Evolutionary conservation across 1,139 yeast species (phyloP).

Genomic region (Pichia sp.): DNA sequence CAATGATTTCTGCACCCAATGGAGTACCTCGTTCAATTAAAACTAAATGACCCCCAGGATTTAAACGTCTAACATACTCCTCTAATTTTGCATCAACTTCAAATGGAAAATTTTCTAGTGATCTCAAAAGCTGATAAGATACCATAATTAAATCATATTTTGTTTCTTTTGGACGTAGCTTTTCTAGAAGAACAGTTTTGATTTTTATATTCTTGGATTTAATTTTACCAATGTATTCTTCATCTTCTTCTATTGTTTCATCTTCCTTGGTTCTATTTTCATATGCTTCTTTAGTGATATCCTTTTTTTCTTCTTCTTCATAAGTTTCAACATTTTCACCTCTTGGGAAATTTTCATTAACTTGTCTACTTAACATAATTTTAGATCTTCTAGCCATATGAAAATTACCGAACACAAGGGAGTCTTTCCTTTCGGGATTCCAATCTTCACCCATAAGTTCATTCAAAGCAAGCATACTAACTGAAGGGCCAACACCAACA

Average conservation of each 20-base stretch:
- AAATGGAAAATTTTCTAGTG: conserved; percentile 55
- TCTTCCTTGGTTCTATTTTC: background rate
- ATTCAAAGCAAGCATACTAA: conserved; percentile 84
- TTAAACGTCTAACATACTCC: conserved; percentile 50
- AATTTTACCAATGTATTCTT: conserved; percentile 44
- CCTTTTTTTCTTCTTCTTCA: conserved; percentile 33
- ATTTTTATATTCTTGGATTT: conserved; percentile 49
- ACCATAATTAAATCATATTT: conserved; percentile 80
- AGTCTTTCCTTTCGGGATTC: conserved; percentile 59
- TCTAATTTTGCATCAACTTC: conserved; percentile 70
- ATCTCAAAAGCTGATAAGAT: conserved; percentile 66
- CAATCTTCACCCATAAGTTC: conserved; percentile 66
- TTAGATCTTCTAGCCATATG: conserved; percentile 81
- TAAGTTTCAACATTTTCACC: conserved; percentile 16
- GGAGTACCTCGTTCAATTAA: conserved; percentile 87
- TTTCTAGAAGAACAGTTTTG: conserved; percentile 46
- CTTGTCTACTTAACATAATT: conserved; percentile 64
- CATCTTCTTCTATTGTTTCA: conserved; percentile 5
- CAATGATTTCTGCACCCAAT: conserved; percentile 78
- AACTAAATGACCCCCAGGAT: conserved; percentile 74
- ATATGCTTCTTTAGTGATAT: conserved; percentile 1
- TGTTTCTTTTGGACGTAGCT: conserved; percentile 36
- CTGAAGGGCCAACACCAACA: conserved; percentile 87
- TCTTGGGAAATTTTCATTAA: conserved; percentile 39
- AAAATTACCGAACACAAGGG: conserved; percentile 63